A percentile compares a stretch with the other conserved stretches of the same genome.
These are phyloP conservation scores for Panellus pusillus DNA, from an alignment of 768 basidiomycete genomes.

Conservation along the genomic window DNA sequence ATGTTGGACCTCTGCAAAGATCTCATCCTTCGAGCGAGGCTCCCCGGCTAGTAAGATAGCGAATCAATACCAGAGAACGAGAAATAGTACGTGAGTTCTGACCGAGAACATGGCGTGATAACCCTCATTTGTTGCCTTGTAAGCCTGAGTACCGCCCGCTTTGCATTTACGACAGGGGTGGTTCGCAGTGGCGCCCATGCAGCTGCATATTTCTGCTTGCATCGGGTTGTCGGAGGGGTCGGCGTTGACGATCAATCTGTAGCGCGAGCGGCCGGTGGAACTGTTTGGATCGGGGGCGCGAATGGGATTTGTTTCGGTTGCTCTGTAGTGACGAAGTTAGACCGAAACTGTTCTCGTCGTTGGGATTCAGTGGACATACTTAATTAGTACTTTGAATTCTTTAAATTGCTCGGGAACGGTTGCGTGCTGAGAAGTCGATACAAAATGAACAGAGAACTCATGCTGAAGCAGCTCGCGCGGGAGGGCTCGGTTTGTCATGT, in stretches of 20 bases:
- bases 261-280: slow-evolving; percentile 11
- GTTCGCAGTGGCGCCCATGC: slow-evolving; percentile 31
- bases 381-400: slow-evolving; percentile 18
- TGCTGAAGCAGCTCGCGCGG: slow-evolving; percentile 25
- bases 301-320: slow-evolving; percentile 4
- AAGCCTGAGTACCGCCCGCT: slow-evolving; percentile 23
- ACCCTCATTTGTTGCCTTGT: slow-evolving; percentile 22
- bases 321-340: not conserved
- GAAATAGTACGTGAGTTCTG: not conserved
- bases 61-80: not conserved
- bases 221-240: slow-evolving; percentile 27
- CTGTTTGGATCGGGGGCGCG: slow-evolving; percentile 12
- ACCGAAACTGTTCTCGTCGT: not conserved
- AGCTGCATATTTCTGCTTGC: slow-evolving; percentile 26
- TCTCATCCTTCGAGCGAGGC: not conserved
- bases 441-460: slow-evolving; percentile 27
- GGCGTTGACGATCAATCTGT: slow-evolving; percentile 7
- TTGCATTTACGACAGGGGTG: slow-evolving; percentile 32
- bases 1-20: not conserved
- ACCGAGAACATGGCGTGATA: slow-evolving; percentile 24
- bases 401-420: slow-evolving; percentile 26
- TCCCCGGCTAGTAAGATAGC: slow-evolving; percentile 3
- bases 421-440: slow-evolving; percentile 29
- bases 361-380: not conserved
- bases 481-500: slow-evolving; percentile 24